These are phyloP conservation scores for Clathrospora elynae DNA, from an alignment of 2,329 filamentous ascomycete species.

Conservation along the genomic window DNA sequence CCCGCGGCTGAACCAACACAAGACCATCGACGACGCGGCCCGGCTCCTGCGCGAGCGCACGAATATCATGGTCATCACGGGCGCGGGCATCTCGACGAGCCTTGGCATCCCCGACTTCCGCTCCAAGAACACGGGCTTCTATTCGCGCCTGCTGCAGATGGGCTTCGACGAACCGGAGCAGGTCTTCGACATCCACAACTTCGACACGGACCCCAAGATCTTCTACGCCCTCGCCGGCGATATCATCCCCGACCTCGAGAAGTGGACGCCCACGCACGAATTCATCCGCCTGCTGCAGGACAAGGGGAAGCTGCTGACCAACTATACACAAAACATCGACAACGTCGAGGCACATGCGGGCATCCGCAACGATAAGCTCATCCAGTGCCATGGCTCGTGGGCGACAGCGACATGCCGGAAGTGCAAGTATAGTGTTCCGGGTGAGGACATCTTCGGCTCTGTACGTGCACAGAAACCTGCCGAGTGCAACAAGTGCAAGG, in stretches of 20 bases:
- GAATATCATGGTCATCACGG: conserved; percentile 93
- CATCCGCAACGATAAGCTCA: conserved; percentile 77
- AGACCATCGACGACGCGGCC: conserved; percentile 86
- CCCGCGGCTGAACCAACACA: conserved; percentile 77
- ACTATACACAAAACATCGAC: conserved; percentile 99
- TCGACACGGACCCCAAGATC: conserved; percentile 80
- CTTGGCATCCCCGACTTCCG: conserved; percentile 97
- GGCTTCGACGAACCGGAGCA: conserved; percentile 86
- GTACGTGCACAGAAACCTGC: conserved; percentile 78
- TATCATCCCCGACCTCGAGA: conserved; percentile 79
- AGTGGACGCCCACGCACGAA: conserved; percentile 88
- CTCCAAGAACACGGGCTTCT: conserved; percentile 89
- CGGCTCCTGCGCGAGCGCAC: conserved; percentile 71
- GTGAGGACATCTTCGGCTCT: conserved; percentile 78
- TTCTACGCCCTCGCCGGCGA: conserved; percentile 93
- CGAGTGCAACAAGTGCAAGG: conserved; percentile 72
- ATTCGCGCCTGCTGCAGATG: conserved; percentile 79
- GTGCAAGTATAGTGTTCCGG: conserved; percentile 74
- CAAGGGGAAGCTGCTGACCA: conserved; percentile 86
- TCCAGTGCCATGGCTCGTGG: conserved; percentile 97
- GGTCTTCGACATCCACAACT: conserved; percentile 89
- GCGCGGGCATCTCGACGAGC: conserved; percentile 94
- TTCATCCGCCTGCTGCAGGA: conserved; percentile 91
- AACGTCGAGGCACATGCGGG: conserved; percentile 90
- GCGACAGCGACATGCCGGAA: conserved; percentile 87